Conservation (phyloP, 371 early-diverging fungal species). For the Mucor racemosus region DNA sequence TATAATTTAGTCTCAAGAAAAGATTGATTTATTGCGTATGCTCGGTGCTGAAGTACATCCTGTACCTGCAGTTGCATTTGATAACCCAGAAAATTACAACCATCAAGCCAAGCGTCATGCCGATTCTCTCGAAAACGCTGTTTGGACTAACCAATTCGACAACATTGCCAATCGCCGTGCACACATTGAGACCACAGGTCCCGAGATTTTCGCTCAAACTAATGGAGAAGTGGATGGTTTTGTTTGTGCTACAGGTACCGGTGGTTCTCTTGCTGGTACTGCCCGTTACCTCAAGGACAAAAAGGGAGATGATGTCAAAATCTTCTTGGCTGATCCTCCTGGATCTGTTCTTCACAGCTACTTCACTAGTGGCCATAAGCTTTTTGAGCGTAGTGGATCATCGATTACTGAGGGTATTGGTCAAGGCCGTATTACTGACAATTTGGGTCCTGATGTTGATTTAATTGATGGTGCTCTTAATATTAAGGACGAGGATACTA, state of each 20-base stretch:
- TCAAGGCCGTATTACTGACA: constrained; percentile 93
- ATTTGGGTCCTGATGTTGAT: constrained; percentile 79
- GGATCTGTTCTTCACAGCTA: constrained; percentile 88
- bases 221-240: constrained; percentile 85
- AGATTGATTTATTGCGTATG: constrained; percentile 91
- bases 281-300: constrained; percentile 82
- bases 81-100: constrained; percentile 93
- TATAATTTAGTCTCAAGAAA: constrained; percentile 76
- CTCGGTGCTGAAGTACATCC: constrained; percentile 90
- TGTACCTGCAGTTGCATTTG: constrained; percentile 90
- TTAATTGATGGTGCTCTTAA: constrained; percentile 83
- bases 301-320: constrained; percentile 68
- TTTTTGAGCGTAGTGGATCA: constrained; percentile 71
- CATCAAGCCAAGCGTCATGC: constrained; percentile 92
- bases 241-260: constrained; percentile 92
- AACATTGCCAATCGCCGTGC: constrained; percentile 87
- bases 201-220: constrained; percentile 91
- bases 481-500: constrained; percentile 83
- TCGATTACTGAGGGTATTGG: constrained; percentile 94
- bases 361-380: constrained; percentile 72
- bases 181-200: constrained; percentile 94
- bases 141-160: constrained; percentile 96
- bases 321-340: constrained; percentile 92
- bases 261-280: constrained; percentile 90
- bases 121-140: constrained; percentile 79